A percentile compares a stretch with the other conserved stretches of the same genome.
These are phyloP conservation scores for Erodium chrysanthum DNA, from an alignment of 441 rosid genomes.

Conservation along the genomic window DNA sequence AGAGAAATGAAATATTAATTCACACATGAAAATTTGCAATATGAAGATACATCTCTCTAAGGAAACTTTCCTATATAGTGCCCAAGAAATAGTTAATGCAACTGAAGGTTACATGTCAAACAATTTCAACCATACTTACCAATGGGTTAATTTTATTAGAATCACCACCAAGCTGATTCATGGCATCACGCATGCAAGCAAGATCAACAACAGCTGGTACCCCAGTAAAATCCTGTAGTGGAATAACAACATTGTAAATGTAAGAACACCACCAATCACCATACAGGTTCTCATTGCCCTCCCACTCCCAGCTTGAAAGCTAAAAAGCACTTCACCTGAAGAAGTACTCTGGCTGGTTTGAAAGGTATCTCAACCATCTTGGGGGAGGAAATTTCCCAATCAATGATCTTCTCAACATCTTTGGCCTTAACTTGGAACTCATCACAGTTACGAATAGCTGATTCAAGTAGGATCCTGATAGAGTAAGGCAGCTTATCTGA, in stretches of 20 bases:
- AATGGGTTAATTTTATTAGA: conserved; percentile 47
- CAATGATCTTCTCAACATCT: conserved; percentile 55
- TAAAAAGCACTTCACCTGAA: conserved; percentile 32
- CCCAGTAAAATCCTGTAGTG: conserved; percentile 53
- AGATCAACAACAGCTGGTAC: conserved; percentile 72
- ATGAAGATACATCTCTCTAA: conserved; percentile 9
- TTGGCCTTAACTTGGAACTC: conserved; percentile 53
- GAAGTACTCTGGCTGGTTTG: conserved; percentile 59
- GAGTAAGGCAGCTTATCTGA: conserved; percentile 53
- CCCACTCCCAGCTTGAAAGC: not conserved
- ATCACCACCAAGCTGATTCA: conserved; percentile 54
- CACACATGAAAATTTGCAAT: not conserved
- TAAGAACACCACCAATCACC: not conserved
- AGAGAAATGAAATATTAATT: conserved; percentile 1
- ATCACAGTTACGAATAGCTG: conserved; percentile 61
- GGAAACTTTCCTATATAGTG: not conserved
- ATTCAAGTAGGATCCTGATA: conserved; percentile 54
- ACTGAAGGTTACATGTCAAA: not conserved
- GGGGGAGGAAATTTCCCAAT: conserved; percentile 54
- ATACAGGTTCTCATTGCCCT: not conserved
- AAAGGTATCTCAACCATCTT: conserved; percentile 62
- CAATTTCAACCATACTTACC: conserved; percentile 25
- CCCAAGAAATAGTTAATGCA: not conserved
- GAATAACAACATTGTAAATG: not conserved
- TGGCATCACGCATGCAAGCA: conserved; percentile 66